Evolutionary conservation across 2,329 filamentous ascomycete genomes (phyloP), one percentile per base, ranked within the genome.

Genomic region (Aspergillus tubingensis): DNA sequence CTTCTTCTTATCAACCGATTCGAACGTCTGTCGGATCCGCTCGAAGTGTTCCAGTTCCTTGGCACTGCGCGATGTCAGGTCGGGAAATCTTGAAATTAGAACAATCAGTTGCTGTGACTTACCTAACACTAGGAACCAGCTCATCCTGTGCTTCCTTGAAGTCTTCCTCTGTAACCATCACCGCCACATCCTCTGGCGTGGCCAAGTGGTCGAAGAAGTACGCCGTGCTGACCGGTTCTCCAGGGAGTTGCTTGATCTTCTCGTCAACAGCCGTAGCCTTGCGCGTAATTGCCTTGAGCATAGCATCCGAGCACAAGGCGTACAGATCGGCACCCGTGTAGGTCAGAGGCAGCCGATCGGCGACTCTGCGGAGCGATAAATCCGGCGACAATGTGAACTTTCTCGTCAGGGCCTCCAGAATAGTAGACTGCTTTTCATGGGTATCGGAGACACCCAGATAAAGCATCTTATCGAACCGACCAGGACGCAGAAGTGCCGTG

Each of bases 241-340:
- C 69, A 47, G 82, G 78, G 51, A 96, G 81, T 4, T 83, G 81
- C 21, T 85, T 84, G 66, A 99, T 90, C 76, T 95, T 95, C 54
- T 86, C 82, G 74, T 99, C 95, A 2, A 98, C 93, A 2, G 86
- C 83, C 1, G 87, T 85, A 2, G 95, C 92, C 73, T 96, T 91
- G 5, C 95, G 88, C 2, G 95, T 99, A 60, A 99, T 94, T 19
- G 95, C 95, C 76, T 99, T 98, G 67, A 99, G 89, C 95, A 99
- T 99, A 54, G 95, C 92, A 76, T 99, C 95, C 47, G 92, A 96
- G 80, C 94, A 98, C 19, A 99, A 84, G 0, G 95, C 95, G 77
- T 99, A 99, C 72, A 99, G 89, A 79, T 99, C 95, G 64, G 95
- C 95, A 71, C 95, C 95, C 0, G 95, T 99, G 79, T 97, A 99